Base-by-base conservation (phyloP, 306 rosid genomes). In the Castanopsis chinensis region DNA sequence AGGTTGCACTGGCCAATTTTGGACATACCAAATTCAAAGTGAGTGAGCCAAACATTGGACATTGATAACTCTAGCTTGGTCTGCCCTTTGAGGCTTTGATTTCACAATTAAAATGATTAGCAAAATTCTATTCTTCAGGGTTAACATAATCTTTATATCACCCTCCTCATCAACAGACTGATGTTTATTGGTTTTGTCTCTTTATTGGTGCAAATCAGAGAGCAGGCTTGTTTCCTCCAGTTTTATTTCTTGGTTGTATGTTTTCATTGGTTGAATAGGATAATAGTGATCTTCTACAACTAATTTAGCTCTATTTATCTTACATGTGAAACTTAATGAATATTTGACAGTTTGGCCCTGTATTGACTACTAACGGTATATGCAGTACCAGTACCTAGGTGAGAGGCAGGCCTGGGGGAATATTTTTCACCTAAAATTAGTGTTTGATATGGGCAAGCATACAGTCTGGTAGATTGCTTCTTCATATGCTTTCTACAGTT, bases 351-450 rank as follows among this genome's bases (percentile, higher is more conserved):
- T 41, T 2, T 7, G 0, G 12, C 21, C 52, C 45, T 73, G 49
- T 77, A 60, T 83, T 77, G 45, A 41, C 12, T 2, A 13, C 69
- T 75, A 30, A 74, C 73, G 80, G 73, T 21, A 9, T 56, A 57
- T 81, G 82, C 92, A 92, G 98, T 98, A 93, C 45, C 45, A 41
- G n/a, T n/a, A n/a, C n/a, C n/a, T n/a, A 60, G 92, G 65, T 45
- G 98, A 95, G 87, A 90, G 98, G 80, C 85, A 93, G 99, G 8
- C 92, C 93, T 78, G 97, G 98, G 69, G 99, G 98, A 79, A 91
- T 95, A 75, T 95, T 92, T 90, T 95, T 95, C 54, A n/a, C n/a
- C n/a, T n/a, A 23, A 1, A 23, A 23, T 23, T 23, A 1, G 25
- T 23, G 25, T 23, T 23, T 23, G 25, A 23, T 23, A 23, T 23